Evolutionary conservation across 257 asterid species (phyloP), one percentile per base, ranked within the genome.

Genomic region (Solanum sejunctum): DNA sequence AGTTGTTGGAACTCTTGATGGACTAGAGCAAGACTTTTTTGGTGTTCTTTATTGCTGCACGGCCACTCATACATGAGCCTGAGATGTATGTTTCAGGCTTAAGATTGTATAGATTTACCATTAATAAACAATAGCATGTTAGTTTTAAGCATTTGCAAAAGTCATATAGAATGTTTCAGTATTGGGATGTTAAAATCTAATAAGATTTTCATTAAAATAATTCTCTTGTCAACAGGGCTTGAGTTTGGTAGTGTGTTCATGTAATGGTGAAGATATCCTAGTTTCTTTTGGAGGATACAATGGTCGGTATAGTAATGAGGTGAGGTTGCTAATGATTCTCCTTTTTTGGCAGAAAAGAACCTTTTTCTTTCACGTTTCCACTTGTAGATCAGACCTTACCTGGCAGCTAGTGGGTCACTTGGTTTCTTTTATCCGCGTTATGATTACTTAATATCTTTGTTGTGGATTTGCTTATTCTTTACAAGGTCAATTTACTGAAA

Each of bases 241-340:
- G 88, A 97, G 98, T 89, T 89, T 97, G 93, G 96, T 94, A 83
- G 89, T 95, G 87, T 92, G 98, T 72, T 93, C 98, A 54, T 92
- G 82, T 61, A 89, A 87, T 45, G 95, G 97, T 63, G 98, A 97
- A 91, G 99, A 95, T 87, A 87, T 95, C 89, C 92, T 96, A 84
- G 99, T 96, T 86, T 91, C 97, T 28, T 96, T 96, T 90, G 99
- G 98, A 81, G 99, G 99, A 88, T 96, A 96, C 85, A 96, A 96
- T 86, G 99, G 99, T 89, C 93, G 91, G 88, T 97, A 95, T 94
- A 97, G 87, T 94, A 97, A 97, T 87, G 99, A 97, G 98, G 98
- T 95, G 86, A 20, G 90, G 81, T 60, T 70, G 66, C 82, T 77
- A 45, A 78, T 81, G 84, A 84, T 80, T 67, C 82, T 85, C 73